Evolutionary conservation across 2,329 filamentous ascomycete species (phyloP).

Genomic region (Meredithiella fracta): DNA sequence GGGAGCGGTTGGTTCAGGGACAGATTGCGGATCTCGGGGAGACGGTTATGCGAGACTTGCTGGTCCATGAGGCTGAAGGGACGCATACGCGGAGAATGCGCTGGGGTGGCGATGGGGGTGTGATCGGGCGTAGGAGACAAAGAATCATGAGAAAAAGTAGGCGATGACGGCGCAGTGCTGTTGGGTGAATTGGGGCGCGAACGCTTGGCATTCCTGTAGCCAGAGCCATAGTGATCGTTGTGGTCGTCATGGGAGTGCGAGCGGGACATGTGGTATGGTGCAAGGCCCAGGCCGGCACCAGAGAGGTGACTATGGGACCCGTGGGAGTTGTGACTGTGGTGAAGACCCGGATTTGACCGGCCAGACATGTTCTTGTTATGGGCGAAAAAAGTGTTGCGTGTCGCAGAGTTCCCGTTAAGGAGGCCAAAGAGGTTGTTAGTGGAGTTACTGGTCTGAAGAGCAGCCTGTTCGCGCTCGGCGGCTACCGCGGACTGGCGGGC

Average conservation of each 20-base stretch:
- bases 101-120: constrained; percentile 93
- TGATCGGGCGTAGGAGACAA: constrained; percentile 90
- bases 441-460: constrained; percentile 10
- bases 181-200: constrained; percentile 88
- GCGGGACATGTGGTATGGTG: constrained; percentile 86
- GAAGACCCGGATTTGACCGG: constrained; percentile 6
- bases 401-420: constrained; percentile 9
- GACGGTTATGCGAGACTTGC: constrained; percentile 57
- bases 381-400: constrained; percentile 13
- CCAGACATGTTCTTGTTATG: constrained; percentile 11
- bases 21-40: constrained; percentile 66
- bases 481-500: constrained; percentile 41
- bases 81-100: constrained; percentile 80
- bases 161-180: constrained; percentile 88
- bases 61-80: constrained; percentile 37
- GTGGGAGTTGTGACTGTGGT: constrained; percentile 32
- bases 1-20: constrained; percentile 35
- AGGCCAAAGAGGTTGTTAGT: constrained; percentile 29
- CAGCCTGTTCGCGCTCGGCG: constrained; percentile 36
- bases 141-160: constrained; percentile 91
- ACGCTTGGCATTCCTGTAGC: constrained; percentile 60
- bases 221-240: constrained; percentile 56
- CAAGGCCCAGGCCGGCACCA: constrained; percentile 35
- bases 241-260: constrained; percentile 72
- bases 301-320: constrained; percentile 47